Percentiles rank a stretch among this genome's conserved stretches.
These are phyloP conservation scores for Trametes cingulata DNA, from an alignment of 768 basidiomycete species.

Conservation along the genomic window DNA sequence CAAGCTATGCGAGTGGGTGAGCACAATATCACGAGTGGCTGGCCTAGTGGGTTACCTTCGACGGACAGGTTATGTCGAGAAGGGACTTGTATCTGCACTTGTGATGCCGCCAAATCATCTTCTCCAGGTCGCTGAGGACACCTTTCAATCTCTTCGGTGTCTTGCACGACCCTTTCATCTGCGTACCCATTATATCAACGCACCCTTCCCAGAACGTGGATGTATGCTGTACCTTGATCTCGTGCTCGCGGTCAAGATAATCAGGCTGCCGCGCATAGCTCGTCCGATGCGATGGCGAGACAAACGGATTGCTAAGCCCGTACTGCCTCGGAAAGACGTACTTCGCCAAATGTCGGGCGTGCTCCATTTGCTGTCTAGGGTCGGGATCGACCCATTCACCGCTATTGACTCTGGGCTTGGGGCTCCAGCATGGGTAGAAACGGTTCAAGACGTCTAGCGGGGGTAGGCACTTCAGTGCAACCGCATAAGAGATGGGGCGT, in stretches of 20 bases:
- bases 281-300: conserved; percentile 12
- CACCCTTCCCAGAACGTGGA: background rate
- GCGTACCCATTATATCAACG: background rate
- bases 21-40: background rate
- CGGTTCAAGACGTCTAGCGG: conserved; percentile 64
- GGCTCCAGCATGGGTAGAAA: conserved; percentile 47
- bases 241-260: conserved; percentile 61
- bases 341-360: conserved; percentile 69
- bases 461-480: background rate
- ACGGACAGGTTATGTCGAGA: conserved; percentile 67
- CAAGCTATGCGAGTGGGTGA: conserved; percentile 36
- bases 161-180: conserved; percentile 47
- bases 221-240: conserved; percentile 60
- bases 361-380: conserved; percentile 45
- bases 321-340: conserved; percentile 87
- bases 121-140: conserved; percentile 53
- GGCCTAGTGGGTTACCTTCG: conserved; percentile 54
- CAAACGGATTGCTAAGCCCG: conserved; percentile 62
- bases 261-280: conserved; percentile 35
- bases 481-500: background rate
- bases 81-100: conserved; percentile 73
- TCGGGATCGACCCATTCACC: conserved; percentile 45
- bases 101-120: conserved; percentile 63
- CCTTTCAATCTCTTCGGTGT: conserved; percentile 75
- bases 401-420: conserved; percentile 30